phyloP scores from a whole-genome alignment of 1,139 yeast species.

The Casaregolazyma suthepensis region DNA sequence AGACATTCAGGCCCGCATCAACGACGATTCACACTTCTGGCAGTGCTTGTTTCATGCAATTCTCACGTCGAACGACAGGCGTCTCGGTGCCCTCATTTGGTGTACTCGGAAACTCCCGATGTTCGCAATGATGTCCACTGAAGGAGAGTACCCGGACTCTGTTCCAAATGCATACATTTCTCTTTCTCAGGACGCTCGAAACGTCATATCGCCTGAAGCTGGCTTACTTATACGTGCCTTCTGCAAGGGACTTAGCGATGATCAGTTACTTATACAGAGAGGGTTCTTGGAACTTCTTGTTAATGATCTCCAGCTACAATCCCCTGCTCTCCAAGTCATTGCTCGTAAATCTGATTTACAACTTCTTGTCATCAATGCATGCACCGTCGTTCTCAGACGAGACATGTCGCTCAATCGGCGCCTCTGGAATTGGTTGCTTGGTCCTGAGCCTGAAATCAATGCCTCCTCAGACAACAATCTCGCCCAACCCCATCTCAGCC shows the following conservation, averaged over 20 bases:
- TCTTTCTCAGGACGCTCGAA: slow-evolving; percentile 51
- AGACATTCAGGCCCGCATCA: slow-evolving; percentile 48
- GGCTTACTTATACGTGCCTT: slow-evolving; percentile 74
- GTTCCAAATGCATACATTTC: slow-evolving; percentile 16
- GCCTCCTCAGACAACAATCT: neutral
- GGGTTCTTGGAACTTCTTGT: slow-evolving; percentile 82
- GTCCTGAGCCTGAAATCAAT: slow-evolving; percentile 48
- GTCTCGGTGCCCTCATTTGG: slow-evolving; percentile 82
- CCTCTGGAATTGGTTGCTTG: slow-evolving; percentile 86
- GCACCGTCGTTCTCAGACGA: slow-evolving; percentile 62
- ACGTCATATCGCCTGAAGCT: slow-evolving; percentile 66
- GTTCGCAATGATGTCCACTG: slow-evolving; percentile 25
- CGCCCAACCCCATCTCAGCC: slow-evolving; percentile 14
- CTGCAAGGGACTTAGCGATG: slow-evolving; percentile 56
- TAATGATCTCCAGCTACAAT: slow-evolving; percentile 57
- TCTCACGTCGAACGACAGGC: slow-evolving; percentile 69
- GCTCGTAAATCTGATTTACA: slow-evolving; percentile 51
- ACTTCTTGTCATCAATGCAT: slow-evolving; percentile 55
- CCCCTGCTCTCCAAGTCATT: slow-evolving; percentile 47
- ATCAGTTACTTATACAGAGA: slow-evolving; percentile 69
- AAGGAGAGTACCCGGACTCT: slow-evolving; percentile 10
- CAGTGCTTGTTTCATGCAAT: slow-evolving; percentile 68
- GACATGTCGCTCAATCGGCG: slow-evolving; percentile 94
- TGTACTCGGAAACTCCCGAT: slow-evolving; percentile 61
- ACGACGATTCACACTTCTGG: slow-evolving; percentile 80